Base-by-base conservation (phyloP, 2,329 filamentous ascomycete genomes). In the Massarina eburnea region DNA sequence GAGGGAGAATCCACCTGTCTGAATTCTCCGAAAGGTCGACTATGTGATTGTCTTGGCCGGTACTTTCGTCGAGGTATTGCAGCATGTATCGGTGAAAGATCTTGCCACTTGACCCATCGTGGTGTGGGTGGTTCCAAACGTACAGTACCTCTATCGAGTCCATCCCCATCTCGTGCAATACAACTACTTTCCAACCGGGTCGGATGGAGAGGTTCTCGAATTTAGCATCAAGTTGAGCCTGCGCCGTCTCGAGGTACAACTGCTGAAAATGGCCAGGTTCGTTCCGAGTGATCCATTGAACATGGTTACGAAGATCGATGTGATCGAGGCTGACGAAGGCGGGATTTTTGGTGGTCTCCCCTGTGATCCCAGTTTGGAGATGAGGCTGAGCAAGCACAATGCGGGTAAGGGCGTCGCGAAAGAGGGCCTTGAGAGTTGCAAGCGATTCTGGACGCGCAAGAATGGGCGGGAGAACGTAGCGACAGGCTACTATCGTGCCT, bases 401-500 rank as follows among this genome's bases (percentile, higher is more conserved):
- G 34, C 41, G 46, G 14, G 43, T 22, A 17, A 54, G 4, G 24
- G 51, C 51, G 30, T 47, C 32, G 37, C 17, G 32, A 20, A 54
- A 34, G n/a, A 18, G 20, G 20, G 15, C 14, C 37, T 54, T 50
- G 17, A 54, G 46, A 21, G 30, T 46, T 9, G 41, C 32, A n/a
- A 49, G 48, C 4, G 43, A 19, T 19, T 49, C 53, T 32, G 36
- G 38, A 37, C 21, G 32, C 22, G 43, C 26, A 45, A 56, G 53
- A 43, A n/a, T 36, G 43, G 46, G 39, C 17, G 43, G 52, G 22
- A 33, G 39, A 59, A 75, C 71, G 24, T 74, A 70, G 26, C 75
- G 72, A n/a, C 80, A 68, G 9, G 76, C 77, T 19, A 80, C 76
- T 1, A 83, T 61, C n/a, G 62, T 59, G 20, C 81, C 81, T 39